These are phyloP conservation scores for Torulaspora microellipsoides DNA, from an alignment of 805 yeast species.

Conservation along the genomic window DNA sequence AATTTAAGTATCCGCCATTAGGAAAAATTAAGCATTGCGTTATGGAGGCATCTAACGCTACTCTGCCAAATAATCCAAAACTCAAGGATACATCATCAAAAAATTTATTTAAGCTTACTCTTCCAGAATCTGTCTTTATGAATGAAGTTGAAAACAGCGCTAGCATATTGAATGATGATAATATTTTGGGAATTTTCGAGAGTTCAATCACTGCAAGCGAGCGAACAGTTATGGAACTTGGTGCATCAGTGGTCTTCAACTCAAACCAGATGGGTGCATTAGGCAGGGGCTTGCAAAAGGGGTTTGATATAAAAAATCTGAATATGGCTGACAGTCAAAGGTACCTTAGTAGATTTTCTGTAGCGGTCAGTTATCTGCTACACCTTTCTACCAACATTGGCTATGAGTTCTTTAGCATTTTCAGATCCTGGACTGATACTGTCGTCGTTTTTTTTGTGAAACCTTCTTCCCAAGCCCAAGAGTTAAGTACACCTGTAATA, in stretches of 20 bases:
- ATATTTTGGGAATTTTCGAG: conserved; percentile 71
- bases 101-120: conserved; percentile 54
- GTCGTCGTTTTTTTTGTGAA: conserved; percentile 56
- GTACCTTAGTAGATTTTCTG: conserved; percentile 52
- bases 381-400: conserved; percentile 65
- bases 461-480: conserved; percentile 63
- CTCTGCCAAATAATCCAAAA: conserved; percentile 62
- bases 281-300: conserved; percentile 79
- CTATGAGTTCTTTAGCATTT: conserved; percentile 67
- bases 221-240: conserved; percentile 74
- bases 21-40: conserved; percentile 46
- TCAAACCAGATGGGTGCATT: conserved; percentile 73
- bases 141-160: conserved; percentile 54
- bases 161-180: conserved; percentile 58
- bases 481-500: conserved; percentile 28
- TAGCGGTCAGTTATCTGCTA: conserved; percentile 59
- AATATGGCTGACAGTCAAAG: conserved; percentile 42
- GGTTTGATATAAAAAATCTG: conserved; percentile 65
- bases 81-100: conserved; percentile 38
- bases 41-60: conserved; percentile 53
- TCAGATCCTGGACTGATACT: conserved; percentile 55
- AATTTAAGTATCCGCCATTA: conserved; percentile 49
- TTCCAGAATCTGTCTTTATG: conserved; percentile 61
- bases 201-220: conserved; percentile 61
- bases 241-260: conserved; percentile 66